Percentiles rank a stretch among this genome's conserved stretches.
phyloP scores from a whole-genome alignment of 768 basidiomycete genomes.

The Collybiopsis luxurians region DNA sequence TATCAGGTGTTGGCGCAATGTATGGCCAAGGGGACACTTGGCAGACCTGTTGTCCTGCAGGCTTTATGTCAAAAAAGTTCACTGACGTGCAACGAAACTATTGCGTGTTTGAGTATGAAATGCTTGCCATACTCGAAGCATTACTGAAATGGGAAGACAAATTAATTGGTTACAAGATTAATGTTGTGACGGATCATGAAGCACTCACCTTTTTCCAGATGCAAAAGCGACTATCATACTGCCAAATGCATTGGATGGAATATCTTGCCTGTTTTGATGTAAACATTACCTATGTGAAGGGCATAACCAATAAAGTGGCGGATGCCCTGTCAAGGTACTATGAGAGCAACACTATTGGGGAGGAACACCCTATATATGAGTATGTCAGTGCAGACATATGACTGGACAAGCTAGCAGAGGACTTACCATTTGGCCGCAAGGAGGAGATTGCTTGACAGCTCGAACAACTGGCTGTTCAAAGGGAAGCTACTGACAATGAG shows the following conservation, averaged over 20 bases:
- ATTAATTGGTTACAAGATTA: conserved; percentile 15
- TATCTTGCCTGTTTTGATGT: no score
- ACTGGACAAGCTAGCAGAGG: neutral
- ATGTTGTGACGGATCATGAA: conserved; percentile 8
- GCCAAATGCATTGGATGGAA: conserved; percentile 11
- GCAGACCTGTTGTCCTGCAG: conserved; percentile 10
- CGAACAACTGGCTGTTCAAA: conserved; percentile 13
- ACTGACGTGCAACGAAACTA: conserved; percentile 18
- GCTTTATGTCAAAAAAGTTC: conserved; percentile 19
- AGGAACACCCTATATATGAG: neutral
- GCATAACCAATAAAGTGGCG: conserved; percentile 19
- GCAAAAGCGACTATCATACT: conserved; percentile 6
- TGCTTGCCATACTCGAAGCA: conserved; percentile 10
- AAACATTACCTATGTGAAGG: no score
- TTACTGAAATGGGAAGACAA: no score
- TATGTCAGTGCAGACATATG: conserved; percentile 8
- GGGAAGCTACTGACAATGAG: neutral
- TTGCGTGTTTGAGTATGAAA: conserved; percentile 14
- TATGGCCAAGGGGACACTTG: conserved; percentile 16
- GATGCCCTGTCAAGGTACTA: conserved; percentile 24
- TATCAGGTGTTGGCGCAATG: conserved; percentile 12
- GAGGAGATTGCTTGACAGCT: neutral
- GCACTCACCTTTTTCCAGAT: conserved; percentile 12
- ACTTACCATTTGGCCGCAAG: conserved; percentile 1
- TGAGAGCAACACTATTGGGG: conserved; percentile 8